A percentile compares a stretch with the other conserved stretches of the same genome.
Evolutionary conservation across 2,329 filamentous ascomycete species (phyloP).

Genomic region (Colletotrichum trifolii): DNA sequence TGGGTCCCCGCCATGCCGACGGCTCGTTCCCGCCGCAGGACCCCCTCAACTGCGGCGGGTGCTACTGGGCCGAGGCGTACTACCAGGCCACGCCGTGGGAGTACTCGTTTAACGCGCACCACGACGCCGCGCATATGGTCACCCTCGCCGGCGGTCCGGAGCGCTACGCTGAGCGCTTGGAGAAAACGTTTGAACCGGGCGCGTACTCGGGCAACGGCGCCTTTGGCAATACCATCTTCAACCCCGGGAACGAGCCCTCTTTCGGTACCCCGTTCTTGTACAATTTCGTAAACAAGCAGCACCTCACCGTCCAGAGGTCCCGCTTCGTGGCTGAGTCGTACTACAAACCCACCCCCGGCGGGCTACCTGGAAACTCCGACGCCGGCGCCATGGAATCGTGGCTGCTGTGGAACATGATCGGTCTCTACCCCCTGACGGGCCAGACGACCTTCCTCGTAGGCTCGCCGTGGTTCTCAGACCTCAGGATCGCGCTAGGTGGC

Average conservation of each 20-base stretch:
- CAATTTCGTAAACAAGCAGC: constrained; percentile 73
- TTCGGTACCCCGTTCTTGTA: constrained; percentile 77
- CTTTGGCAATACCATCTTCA: constrained; percentile 69
- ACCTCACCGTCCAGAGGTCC: constrained; percentile 68
- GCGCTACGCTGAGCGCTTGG: constrained; percentile 66
- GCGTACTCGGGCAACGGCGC: constrained; percentile 52
- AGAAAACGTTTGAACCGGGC: constrained; percentile 69
- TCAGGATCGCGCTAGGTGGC: constrained; percentile 68
- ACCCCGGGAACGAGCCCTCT: constrained; percentile 75
- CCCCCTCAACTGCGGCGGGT: constrained; percentile 69
- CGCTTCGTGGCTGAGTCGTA: constrained; percentile 69
- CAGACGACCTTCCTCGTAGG: constrained; percentile 75
- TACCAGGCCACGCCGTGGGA: constrained; percentile 73
- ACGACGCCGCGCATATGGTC: constrained; percentile 70
- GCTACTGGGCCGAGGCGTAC: constrained; percentile 70
- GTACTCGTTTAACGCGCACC: constrained; percentile 76
- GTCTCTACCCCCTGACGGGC: constrained; percentile 74
- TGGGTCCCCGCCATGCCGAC: constrained; percentile 68
- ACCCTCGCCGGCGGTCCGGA: constrained; percentile 63
- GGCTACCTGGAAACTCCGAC: constrained; percentile 77
- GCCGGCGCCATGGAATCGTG: constrained; percentile 79
- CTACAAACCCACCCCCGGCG: constrained; percentile 65
- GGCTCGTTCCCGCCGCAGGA: constrained; percentile 63
- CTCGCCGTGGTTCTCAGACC: constrained; percentile 70
- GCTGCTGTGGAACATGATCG: constrained; percentile 76